A percentile compares a stretch with the other conserved stretches of the same genome.
phyloP scores from a whole-genome alignment of 2,329 filamentous ascomycete genomes.

The Chrysosporium queenslandicum region DNA sequence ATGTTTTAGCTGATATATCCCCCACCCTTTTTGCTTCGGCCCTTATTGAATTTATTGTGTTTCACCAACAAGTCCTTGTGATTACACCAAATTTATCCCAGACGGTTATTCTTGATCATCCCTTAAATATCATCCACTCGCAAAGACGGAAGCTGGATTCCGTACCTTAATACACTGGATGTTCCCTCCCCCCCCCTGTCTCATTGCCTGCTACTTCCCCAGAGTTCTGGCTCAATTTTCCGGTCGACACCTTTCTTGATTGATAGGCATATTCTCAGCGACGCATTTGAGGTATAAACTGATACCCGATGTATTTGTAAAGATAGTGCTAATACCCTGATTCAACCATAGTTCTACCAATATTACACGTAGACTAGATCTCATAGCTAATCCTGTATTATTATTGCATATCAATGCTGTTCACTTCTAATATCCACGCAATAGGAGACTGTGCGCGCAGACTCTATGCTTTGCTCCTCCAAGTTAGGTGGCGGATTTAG shows the following conservation, averaged over 20 bases:
- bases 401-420: neutral
- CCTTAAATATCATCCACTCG: neutral
- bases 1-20: slow-evolving; percentile 8
- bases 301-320: slow-evolving; percentile 13
- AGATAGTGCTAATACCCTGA: neutral
- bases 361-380: neutral
- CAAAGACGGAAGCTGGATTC: slow-evolving; percentile 5
- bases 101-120: neutral
- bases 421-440: neutral
- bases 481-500: too few relatives aligned
- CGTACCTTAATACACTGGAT: slow-evolving; percentile 5
- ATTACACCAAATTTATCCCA: neutral
- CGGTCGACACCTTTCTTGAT: neutral
- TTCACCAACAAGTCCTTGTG: neutral
- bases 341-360: neutral
- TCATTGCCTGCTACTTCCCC: neutral
- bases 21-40: neutral
- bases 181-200: neutral
- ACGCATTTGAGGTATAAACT: slow-evolving; percentile 10
- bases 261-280: slow-evolving; percentile 6
- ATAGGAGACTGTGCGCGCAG: too few relatives aligned
- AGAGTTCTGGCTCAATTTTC: neutral
- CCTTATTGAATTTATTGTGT: slow-evolving; percentile 1
- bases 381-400: neutral
- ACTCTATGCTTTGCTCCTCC: too few relatives aligned